phyloP scores from a whole-genome alignment of 2,329 filamentous ascomycete genomes.

The Harringtonia aguacate region DNA sequence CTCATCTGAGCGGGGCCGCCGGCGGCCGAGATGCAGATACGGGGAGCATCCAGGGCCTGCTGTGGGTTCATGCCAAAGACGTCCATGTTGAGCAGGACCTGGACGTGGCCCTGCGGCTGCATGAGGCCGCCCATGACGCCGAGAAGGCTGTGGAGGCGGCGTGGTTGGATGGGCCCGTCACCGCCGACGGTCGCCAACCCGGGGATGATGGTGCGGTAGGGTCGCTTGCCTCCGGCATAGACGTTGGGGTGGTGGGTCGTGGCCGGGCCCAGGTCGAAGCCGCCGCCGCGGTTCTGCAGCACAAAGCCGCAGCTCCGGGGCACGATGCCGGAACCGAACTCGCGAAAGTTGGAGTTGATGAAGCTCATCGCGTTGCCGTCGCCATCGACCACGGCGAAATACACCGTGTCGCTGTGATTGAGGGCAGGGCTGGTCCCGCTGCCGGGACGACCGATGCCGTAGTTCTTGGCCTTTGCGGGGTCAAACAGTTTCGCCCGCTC shows the following conservation, averaged over 20 bases:
- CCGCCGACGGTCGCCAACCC: slow-evolving; percentile 73
- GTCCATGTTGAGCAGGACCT: slow-evolving; percentile 83
- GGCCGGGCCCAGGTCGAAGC: slow-evolving; percentile 69
- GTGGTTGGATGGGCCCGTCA: too few relatives aligned
- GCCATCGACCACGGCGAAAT: slow-evolving; percentile 75
- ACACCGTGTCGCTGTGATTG: slow-evolving; percentile 83
- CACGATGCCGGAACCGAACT: slow-evolving; percentile 81
- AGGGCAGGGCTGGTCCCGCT: slow-evolving; percentile 50
- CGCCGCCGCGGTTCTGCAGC: slow-evolving; percentile 78
- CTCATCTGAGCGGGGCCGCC: not conserved
- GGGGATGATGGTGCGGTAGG: slow-evolving; percentile 97
- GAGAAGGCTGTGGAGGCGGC: slow-evolving; percentile 71
- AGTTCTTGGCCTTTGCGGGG: not conserved
- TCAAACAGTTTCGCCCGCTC: slow-evolving; percentile 50
- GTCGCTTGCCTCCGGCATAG: slow-evolving; percentile 71
- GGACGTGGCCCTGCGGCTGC: too few relatives aligned
- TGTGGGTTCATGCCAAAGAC: slow-evolving; percentile 76
- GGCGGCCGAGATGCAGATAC: not conserved
- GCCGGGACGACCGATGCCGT: not conserved
- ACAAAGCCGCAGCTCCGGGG: slow-evolving; percentile 83
- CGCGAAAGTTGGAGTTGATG: slow-evolving; percentile 90
- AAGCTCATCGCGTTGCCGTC: slow-evolving; percentile 87
- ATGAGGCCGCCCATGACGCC: slow-evolving; percentile 98
- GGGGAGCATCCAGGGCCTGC: slow-evolving; percentile 82
- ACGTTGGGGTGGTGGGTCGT: slow-evolving; percentile 67